Base-by-base conservation (phyloP, 352 stramenopile species). In the Phytophthora boehmeriae region DNA sequence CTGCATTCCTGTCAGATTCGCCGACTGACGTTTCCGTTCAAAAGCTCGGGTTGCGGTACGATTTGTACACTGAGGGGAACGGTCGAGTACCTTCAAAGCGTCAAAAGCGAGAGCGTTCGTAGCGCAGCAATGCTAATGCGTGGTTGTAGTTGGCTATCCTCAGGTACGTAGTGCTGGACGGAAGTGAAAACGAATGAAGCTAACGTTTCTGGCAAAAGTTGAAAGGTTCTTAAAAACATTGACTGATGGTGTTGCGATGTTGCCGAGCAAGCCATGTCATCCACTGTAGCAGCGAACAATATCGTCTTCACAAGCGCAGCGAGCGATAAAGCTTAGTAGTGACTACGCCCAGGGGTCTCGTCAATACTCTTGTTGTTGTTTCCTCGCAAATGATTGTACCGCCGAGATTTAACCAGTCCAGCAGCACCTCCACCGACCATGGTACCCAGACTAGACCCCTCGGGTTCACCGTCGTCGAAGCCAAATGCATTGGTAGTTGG, bases 351-450 rank as follows among this genome's bases (percentile, higher is more conserved):
- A 11, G 60, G 54, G 0, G 23, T 13, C 0, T 83, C 66, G 14
- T 76, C 68, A 8, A 68, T 71, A 46, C 85, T 85, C 47, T 83
- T 82, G 54, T 59, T 77, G 46, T 57, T 75, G 36, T 54, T 78
- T 30, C 25, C 25, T 30, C 16, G 71, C 69, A 17, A 76, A 57
- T 66, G 75, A 51, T 70, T 90, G 45, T 88, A 88, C 30, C 80
- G 78, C 4, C 84, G 66, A 43, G 88, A 79, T 66, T 93, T 93
- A 63, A 91, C 70, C 2, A 93, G 61, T 3, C 84, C 83, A 6
- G 75, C 77, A 0, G 78, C 78, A 5, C 83, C 83, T n/a, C 78
- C 80, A 8, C 73, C 78, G 5, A 85, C 73, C 17, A 75, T 56
- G 5, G 65, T 50, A 44, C 51, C 51, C 36, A 48, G 49, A 1